Conservation (phyloP, 2,329 filamentous ascomycete species). For the Colletotrichum lini region DNA sequence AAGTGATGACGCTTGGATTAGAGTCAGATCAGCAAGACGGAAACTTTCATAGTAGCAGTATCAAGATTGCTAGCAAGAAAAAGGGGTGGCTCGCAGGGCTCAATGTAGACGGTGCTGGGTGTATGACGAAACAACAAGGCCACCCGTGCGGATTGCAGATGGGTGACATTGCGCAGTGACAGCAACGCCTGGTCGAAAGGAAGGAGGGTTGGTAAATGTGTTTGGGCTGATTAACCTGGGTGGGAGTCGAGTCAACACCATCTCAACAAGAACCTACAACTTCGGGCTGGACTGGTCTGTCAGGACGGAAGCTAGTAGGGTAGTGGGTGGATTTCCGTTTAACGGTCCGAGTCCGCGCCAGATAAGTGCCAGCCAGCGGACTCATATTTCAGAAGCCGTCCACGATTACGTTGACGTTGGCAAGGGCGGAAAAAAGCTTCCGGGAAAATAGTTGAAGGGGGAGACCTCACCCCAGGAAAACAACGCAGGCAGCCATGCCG, state of each 20-base stretch:
- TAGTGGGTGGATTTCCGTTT: neutral
- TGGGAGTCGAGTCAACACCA: conserved; percentile 8
- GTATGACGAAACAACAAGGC: conserved; percentile 34
- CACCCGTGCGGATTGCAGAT: conserved; percentile 7
- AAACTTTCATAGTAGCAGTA: conserved; percentile 13
- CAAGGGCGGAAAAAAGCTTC: neutral
- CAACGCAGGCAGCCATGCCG: neutral
- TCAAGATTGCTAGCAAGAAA: conserved; percentile 1
- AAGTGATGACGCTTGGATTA: conserved; percentile 34
- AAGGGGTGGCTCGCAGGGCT: conserved; percentile 17
- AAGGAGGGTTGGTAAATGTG: conserved; percentile 15
- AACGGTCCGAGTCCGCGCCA: neutral
- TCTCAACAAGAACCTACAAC: conserved; percentile 4
- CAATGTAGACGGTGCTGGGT: conserved; percentile 20
- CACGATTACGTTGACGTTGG: neutral
- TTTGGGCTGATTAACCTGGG: neutral
- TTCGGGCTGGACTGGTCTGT: conserved; percentile 1
- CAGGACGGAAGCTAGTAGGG: neutral
- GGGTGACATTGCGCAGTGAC: neutral
- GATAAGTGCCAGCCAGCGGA: neutral
- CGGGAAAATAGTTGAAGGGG: neutral
- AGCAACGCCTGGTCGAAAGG: neutral
- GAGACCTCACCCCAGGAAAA: no score
- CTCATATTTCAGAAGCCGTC: neutral
- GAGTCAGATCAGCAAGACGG: neutral